Conservation (phyloP, 768 basidiomycete species). For the Mycena sanguinolenta region DNA sequence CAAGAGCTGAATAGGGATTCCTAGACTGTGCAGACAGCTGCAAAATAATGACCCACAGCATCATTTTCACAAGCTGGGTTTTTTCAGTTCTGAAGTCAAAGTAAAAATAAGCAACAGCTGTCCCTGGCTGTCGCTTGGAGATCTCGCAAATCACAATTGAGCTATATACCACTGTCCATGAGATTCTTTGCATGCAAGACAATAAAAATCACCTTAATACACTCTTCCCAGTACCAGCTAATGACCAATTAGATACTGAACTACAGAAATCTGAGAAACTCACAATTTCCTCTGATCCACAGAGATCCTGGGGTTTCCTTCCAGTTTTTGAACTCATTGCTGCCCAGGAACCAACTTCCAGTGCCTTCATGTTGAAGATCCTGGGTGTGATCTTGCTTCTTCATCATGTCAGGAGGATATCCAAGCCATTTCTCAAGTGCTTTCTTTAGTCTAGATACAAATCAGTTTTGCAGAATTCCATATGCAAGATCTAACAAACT, state of each 20-base stretch:
- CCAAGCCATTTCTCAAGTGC: slow-evolving; percentile 5
- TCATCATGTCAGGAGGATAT: neutral
- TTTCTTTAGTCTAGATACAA: neutral
- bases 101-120: neutral
- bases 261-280: neutral
- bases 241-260: neutral
- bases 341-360: slow-evolving; percentile 1
- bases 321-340: neutral
- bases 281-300: slow-evolving; percentile 3
- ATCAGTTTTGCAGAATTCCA: neutral
- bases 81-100: neutral
- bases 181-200: neutral
- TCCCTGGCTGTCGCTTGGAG: neutral
- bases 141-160: neutral
- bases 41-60: neutral
- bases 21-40: neutral
- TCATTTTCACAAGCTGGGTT: neutral
- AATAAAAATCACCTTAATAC: neutral
- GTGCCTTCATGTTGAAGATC: neutral
- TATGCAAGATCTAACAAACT: neutral
- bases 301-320: neutral
- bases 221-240: slow-evolving; percentile 5
- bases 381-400: neutral
- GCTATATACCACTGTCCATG: neutral
- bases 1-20: neutral